Evolutionary conservation across 1,284 basidiomycete genomes (phyloP), one percentile per base, ranked within the genome.

Genomic region (Malassezia caprae): DNA sequence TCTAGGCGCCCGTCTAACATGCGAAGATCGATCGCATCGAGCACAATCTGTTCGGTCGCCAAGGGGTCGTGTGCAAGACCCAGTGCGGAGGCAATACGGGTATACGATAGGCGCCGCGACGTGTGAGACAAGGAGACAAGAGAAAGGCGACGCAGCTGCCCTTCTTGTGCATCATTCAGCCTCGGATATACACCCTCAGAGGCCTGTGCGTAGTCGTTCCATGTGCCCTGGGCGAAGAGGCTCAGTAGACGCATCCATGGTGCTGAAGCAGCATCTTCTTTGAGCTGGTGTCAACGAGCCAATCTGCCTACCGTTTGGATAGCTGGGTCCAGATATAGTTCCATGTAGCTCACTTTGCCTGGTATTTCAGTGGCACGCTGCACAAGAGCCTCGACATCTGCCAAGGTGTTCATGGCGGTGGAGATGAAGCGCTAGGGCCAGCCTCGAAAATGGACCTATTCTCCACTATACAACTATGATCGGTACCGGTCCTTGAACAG

Each of bases 71-170:
- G 19, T 11, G 37, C 5, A 34, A 56, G 23, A 17, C 30, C 54
- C 19, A 51, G 17, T n/a, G 41, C 48, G 13, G 19, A 8, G 21
- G 13, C 8, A 19, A 55, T 34, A 8, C 24, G 23, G 10, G 19
- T 17, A 23, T 45, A 50, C n/a, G 27, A 13, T 8, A 51, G 39
- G 8, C 24, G 30, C 12, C 35, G 32, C 5, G 17, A 13, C 0
- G 10, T 17, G 3, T 46, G 30, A 2, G 51, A 37, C 31, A 57
- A 23, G 17, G 49, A 52, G 8, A 52, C 17, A n/a, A 57, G 21
- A 2, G 55, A 48, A 30, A 51, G 55, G n/a, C 46, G 49, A n/a
- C 48, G 49, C 17, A 56, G 48, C 48, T 56, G 50, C 10, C 19
- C 32, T 10, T 13, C 44, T 28, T 44, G 48, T 7, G 41, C 42